These are phyloP conservation scores for Eurotiales sp. DNA, from an alignment of 2,329 filamentous ascomycete species.

Conservation along the genomic window DNA sequence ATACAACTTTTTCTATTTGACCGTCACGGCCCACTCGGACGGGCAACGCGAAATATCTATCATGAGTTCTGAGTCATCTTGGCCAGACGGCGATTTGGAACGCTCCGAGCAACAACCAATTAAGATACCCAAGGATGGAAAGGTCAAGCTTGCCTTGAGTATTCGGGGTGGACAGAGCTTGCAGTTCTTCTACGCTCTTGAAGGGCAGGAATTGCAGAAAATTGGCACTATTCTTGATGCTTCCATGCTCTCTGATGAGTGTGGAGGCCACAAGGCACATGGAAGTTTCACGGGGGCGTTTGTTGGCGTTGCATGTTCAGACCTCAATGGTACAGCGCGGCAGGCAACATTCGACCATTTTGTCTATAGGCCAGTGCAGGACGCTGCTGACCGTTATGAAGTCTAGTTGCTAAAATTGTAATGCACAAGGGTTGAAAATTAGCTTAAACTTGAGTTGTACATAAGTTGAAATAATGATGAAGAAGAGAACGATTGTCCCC, in stretches of 20 bases:
- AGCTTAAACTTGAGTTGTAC: too few species aligned
- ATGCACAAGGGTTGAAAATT: too few species aligned
- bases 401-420: too few species aligned
- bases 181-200: constrained; percentile 10
- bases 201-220: constrained; percentile 11
- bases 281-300: constrained; percentile 14
- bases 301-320: constrained; percentile 14
- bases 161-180: constrained; percentile 12
- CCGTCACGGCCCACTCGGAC: constrained; percentile 11
- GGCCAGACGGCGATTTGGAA: constrained; percentile 9
- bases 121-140: constrained; percentile 9
- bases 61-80: constrained; percentile 12
- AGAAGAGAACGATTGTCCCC: too few species aligned
- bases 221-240: constrained; percentile 11
- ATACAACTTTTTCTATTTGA: constrained; percentile 14
- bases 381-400: constrained; percentile 10
- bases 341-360: constrained; percentile 11
- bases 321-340: constrained; percentile 12
- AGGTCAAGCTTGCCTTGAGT: constrained; percentile 12
- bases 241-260: constrained; percentile 12
- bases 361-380: constrained; percentile 11
- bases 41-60: constrained; percentile 12
- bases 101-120: not conserved
- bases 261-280: constrained; percentile 13
- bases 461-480: too few species aligned